Evolutionary conservation across 2,329 filamentous ascomycete genomes (phyloP).

Genomic region (Pseudocercospora cruenta): DNA sequence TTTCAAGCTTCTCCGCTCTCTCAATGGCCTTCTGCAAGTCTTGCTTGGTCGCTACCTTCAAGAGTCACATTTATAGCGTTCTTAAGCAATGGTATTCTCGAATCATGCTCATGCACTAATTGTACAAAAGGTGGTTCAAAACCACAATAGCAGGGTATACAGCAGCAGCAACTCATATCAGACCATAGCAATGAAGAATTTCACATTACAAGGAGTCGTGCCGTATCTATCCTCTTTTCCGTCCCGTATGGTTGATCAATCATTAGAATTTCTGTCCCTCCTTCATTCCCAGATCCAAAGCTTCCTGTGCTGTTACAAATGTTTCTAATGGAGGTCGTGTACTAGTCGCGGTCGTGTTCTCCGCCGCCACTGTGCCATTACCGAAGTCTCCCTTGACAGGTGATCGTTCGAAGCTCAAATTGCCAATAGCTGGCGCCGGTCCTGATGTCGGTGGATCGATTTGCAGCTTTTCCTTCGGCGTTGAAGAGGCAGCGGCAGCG

Average conservation of each 20-base stretch:
- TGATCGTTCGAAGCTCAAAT: constrained; percentile 19
- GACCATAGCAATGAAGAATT: background rate
- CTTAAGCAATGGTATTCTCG: too few relatives aligned
- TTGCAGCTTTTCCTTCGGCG: background rate
- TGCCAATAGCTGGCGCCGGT: constrained; percentile 5
- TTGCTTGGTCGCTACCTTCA: too few relatives aligned
- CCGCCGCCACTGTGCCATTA: background rate
- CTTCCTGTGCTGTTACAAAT: constrained; percentile 57
- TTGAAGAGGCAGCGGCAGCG: background rate
- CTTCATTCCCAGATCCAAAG: constrained; percentile 7
- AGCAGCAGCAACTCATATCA: background rate
- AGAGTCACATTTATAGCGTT: too few relatives aligned
- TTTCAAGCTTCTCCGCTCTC: too few relatives aligned
- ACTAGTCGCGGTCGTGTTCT: constrained; percentile 14
- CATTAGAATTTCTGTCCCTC: constrained; percentile 4
- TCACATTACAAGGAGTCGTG: background rate
- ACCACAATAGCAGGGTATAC: background rate
- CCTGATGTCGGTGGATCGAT: background rate
- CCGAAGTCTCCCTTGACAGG: constrained; percentile 7
- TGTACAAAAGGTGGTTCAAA: too few relatives aligned
- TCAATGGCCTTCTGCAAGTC: too few relatives aligned
- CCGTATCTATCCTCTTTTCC: background rate
- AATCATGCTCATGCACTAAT: too few relatives aligned
- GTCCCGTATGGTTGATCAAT: background rate
- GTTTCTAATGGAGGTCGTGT: constrained; percentile 54